Base-by-base conservation (phyloP, 2,329 filamentous ascomycete species). In the Fusarium xylarioides region DNA sequence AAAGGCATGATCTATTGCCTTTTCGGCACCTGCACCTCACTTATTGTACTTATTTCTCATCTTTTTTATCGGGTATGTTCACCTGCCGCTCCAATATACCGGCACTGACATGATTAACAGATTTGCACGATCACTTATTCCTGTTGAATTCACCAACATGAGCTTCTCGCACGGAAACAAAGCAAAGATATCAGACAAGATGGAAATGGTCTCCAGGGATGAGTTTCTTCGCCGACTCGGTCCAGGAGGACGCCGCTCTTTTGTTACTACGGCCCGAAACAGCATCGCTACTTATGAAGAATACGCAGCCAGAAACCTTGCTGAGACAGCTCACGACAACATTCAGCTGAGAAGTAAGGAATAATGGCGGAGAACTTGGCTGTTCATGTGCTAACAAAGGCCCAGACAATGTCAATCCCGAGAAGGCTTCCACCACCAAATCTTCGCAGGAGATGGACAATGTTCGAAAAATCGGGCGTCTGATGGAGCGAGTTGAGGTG, bases 161-260 rank as follows among this genome's bases (percentile, higher is more conserved):
- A 46, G n/a, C 43, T 46, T 3, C 11, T 44, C 7, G 40, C 11
- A 5, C 15, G 40, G 0, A 43, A 11, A 18, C 10, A 23, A 11
- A 6, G 10, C 10, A 0, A 18, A 43, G 15, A 7, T 23, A 26
- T 44, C 11, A 2, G 4, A 12, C 1, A 4, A 3, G 7, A 3
- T 12, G 23, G 2, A 44, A 26, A 26, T 23, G 3, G 1, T 18
- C 43, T 19, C 16, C 11, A 0, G 4, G 0, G 43, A 44, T 26
- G 43, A 44, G 23, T 5, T 11, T 18, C 6, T 23, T 43, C n/a
- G 12, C 2, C 18, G 5, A 46, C 12, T 28, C 11, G 43, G 43
- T 4, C 42, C 15, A 12, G 42, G 2, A 23, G 42, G n/a, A 43
- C n/a, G 38, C 7, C 38, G 38, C 19, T 1, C 37, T 40, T 7